These are phyloP conservation scores for Blastobotrys chiropterorum DNA, from an alignment of 805 yeast species.

Conservation along the genomic window DNA sequence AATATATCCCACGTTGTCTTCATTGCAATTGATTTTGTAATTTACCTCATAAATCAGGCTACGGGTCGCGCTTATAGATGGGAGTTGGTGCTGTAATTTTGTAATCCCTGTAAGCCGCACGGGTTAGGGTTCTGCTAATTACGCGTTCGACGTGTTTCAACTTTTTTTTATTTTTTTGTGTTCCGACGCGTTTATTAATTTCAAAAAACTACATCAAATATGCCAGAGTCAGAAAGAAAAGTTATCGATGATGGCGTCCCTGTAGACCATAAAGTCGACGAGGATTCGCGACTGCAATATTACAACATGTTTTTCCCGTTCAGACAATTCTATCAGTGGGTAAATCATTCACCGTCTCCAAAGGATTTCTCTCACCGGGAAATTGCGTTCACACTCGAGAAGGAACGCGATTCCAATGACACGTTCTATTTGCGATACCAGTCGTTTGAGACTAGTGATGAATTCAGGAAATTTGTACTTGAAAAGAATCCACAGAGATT, in stretches of 20 bases:
- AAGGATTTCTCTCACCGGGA: conserved; percentile 83
- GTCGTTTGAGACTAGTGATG: conserved; percentile 60
- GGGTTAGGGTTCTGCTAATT: too few relatives aligned
- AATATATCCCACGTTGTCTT: too few relatives aligned
- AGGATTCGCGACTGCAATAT: conserved; percentile 18
- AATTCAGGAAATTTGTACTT: conserved; percentile 72
- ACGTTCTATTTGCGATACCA: conserved; percentile 70
- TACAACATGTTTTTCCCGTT: conserved; percentile 57
- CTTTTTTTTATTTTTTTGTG: too few relatives aligned
- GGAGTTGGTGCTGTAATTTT: too few relatives aligned
- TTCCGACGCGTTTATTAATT: neutral
- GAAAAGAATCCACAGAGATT: conserved; percentile 79
- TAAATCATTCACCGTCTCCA: conserved; percentile 76
- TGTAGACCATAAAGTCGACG: conserved; percentile 13
- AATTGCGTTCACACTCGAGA: conserved; percentile 82
- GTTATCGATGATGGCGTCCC: neutral
- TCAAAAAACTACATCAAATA: neutral
- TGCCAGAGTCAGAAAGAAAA: conserved; percentile 2
- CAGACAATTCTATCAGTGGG: conserved; percentile 76
- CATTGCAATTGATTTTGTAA: too few relatives aligned
- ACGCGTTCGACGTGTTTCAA: neutral
- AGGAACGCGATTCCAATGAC: conserved; percentile 37
- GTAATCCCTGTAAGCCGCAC: too few relatives aligned
- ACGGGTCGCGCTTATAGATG: too few relatives aligned
- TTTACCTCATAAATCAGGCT: too few relatives aligned